Conservation (phyloP, 768 basidiomycete species). For the Termitomyces sp. region DNA sequence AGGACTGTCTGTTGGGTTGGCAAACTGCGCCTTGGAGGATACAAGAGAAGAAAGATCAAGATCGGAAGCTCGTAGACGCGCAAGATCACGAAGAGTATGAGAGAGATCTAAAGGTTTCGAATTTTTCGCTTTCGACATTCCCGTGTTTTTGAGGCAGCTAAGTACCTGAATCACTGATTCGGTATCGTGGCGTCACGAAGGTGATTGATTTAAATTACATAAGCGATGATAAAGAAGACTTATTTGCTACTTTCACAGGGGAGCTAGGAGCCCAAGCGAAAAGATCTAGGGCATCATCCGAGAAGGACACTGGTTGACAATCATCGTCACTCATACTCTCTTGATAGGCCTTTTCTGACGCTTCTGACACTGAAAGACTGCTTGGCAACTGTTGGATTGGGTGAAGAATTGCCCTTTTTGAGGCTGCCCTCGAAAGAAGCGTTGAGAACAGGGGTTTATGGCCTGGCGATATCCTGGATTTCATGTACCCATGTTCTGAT, state of each 20-base stretch:
- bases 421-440: conserved; percentile 2
- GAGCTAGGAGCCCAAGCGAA: conserved; percentile 28
- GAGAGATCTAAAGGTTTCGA: conserved; percentile 51
- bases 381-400: background rate
- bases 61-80: conserved; percentile 61
- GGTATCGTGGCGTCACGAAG: no score
- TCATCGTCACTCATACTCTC: background rate
- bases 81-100: conserved; percentile 68
- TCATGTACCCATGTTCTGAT: background rate
- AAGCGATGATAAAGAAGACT: no score
- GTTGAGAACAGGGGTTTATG: background rate
- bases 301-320: conserved; percentile 18
- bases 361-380: background rate
- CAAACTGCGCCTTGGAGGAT: conserved; percentile 13
- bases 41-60: conserved; percentile 27
- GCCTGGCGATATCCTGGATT: background rate
- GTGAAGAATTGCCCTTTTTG: conserved; percentile 2
- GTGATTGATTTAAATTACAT: no score
- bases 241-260: background rate
- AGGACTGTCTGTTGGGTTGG: conserved; percentile 11
- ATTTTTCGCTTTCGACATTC: conserved; percentile 28
- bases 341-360: background rate
- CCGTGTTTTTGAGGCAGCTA: no score
- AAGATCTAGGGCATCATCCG: conserved; percentile 50
- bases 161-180: no score